phyloP scores from a whole-genome alignment of 352 stramenopile genomes.

The Pythium vanterpoolii region DNA sequence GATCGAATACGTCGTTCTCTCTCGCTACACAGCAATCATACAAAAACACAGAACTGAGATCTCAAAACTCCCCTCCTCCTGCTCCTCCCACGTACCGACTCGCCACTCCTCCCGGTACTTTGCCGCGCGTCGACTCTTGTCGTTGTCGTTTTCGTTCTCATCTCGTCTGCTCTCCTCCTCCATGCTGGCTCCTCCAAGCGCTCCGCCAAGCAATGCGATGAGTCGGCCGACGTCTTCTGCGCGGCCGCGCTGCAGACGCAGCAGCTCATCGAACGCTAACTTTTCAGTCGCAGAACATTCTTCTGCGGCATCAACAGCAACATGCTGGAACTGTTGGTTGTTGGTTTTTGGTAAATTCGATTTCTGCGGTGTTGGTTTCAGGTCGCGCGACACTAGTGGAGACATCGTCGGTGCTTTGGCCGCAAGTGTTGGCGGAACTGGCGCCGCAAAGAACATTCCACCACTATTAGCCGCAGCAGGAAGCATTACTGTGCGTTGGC shows the following conservation, averaged over 20 bases:
- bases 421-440: not conserved
- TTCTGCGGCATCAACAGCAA: not conserved
- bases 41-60: constrained; percentile 1
- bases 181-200: not conserved
- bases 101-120: constrained; percentile 44
- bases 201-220: constrained; percentile 4
- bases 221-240: constrained; percentile 30
- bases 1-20: constrained; percentile 28
- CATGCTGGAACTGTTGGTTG: not conserved
- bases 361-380: not conserved
- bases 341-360: not conserved
- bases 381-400: not conserved
- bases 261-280: constrained; percentile 36
- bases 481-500: not conserved
- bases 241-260: constrained; percentile 32
- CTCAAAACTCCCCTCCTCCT: not conserved
- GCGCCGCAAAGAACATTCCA: constrained; percentile 11
- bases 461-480: not conserved
- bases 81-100: constrained; percentile 18
- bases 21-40: constrained; percentile 10
- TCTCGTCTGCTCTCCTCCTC: not conserved
- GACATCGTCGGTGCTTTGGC: not conserved
- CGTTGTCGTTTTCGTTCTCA: not conserved
- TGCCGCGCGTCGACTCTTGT: constrained; percentile 12
- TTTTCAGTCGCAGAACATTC: constrained; percentile 18